These are phyloP conservation scores for Penicillium brevicompactum DNA, from an alignment of 2,329 filamentous ascomycete species.

Conservation along the genomic window DNA sequence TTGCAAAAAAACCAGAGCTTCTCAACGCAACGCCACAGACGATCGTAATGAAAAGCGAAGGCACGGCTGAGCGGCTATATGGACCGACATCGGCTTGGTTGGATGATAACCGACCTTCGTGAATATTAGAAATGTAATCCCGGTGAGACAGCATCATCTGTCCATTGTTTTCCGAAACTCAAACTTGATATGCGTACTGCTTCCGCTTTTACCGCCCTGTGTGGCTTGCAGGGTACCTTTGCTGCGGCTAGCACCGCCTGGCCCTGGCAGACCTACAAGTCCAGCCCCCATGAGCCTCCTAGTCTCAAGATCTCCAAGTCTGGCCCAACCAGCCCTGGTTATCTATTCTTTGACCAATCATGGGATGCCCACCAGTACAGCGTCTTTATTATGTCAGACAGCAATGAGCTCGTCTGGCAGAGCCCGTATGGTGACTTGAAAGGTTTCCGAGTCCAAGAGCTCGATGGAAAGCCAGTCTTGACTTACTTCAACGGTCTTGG, in stretches of 20 bases:
- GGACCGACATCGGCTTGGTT: conserved; percentile 1
- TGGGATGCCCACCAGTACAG: conserved; percentile 16
- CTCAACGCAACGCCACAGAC: not conserved
- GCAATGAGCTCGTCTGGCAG: conserved; percentile 30
- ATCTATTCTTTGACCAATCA: conserved; percentile 25
- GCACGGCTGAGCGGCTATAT: not conserved
- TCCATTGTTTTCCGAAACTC: not conserved
- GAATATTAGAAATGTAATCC: not conserved
- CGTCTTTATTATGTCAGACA: conserved; percentile 27
- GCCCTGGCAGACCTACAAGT: conserved; percentile 2
- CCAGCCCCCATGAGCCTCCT: not conserved
- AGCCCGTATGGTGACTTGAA: conserved; percentile 22
- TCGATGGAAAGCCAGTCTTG: conserved; percentile 28
- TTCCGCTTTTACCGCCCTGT: not conserved
- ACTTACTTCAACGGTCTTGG: conserved; percentile 30
- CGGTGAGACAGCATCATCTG: not conserved
- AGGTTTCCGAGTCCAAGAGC: conserved; percentile 28
- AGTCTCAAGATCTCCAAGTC: conserved; percentile 20
- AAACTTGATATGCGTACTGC: not conserved
- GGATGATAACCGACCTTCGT: not conserved
- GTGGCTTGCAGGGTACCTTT: not conserved
- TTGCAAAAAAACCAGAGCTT: not conserved
- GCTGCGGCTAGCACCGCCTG: not conserved
- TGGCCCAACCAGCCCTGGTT: conserved; percentile 27
- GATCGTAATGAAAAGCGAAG: not conserved